A percentile compares a stretch with the other conserved stretches of the same genome.
Conservation (phyloP, 371 early-diverging fungal genomes). For the Choanephora cucurbitarum region DNA sequence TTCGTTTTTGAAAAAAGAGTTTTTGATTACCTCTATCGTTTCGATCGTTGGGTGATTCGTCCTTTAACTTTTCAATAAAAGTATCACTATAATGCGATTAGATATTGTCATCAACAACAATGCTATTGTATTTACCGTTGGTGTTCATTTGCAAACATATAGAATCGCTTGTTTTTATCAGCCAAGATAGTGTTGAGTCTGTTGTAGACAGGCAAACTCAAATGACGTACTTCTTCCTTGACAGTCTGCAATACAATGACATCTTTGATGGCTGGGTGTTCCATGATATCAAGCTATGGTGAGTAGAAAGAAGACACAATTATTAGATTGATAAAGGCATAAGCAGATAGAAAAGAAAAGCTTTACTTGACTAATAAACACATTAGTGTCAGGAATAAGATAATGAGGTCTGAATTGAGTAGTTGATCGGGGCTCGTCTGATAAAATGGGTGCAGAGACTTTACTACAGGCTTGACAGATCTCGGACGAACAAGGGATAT, state of each 20-base stretch:
- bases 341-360: neutral
- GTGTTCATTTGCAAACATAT: slow-evolving; percentile 94
- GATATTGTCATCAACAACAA: slow-evolving; percentile 1
- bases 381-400: slow-evolving; percentile 94
- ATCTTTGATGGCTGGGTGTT: slow-evolving; percentile 81
- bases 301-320: too few relatives aligned
- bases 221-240: slow-evolving; percentile 84
- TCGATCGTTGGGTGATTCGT: slow-evolving; percentile 90
- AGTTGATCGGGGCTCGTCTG: slow-evolving; percentile 50
- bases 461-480: slow-evolving; percentile 62
- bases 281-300: slow-evolving; percentile 93
- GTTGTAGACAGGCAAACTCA: slow-evolving; percentile 77
- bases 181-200: slow-evolving; percentile 75
- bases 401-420: slow-evolving; percentile 65
- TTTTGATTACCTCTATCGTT: slow-evolving; percentile 95
- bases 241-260: slow-evolving; percentile 95
- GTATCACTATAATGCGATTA: slow-evolving; percentile 81
- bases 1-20: too few relatives aligned
- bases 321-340: too few relatives aligned
- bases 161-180: slow-evolving; percentile 74
- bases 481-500: slow-evolving; percentile 82
- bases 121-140: slow-evolving; percentile 53
- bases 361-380: slow-evolving; percentile 87
- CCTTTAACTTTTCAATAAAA: slow-evolving; percentile 76
- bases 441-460: slow-evolving; percentile 42